phyloP scores from a whole-genome alignment of 2,329 filamentous ascomycete genomes.

The Aspergillus caelatus region DNA sequence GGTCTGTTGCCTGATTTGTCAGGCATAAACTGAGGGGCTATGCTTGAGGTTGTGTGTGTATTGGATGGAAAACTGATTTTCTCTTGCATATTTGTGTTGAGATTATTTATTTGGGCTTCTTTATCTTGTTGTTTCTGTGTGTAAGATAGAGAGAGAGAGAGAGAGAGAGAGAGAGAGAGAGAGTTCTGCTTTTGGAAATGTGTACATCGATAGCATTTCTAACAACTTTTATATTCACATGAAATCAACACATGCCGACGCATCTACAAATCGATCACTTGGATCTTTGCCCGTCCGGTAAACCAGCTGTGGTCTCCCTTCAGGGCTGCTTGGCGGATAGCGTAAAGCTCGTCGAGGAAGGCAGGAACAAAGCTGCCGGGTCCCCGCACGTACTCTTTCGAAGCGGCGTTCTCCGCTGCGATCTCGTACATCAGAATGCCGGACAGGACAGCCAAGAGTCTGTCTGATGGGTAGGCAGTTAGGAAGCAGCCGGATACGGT shows the following conservation, averaged over 20 bases:
- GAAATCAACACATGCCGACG: neutral
- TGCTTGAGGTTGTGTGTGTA: neutral
- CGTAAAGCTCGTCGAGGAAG: conserved; percentile 73
- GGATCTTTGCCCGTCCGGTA: conserved; percentile 39
- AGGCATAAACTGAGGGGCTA: conserved; percentile 3
- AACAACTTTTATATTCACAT: neutral
- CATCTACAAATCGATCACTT: conserved; percentile 31
- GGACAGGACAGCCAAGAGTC: conserved; percentile 72
- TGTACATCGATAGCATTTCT: neutral
- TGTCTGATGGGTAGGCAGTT: conserved; percentile 64
- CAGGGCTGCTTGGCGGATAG: conserved; percentile 38
- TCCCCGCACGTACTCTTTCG: conserved; percentile 66
- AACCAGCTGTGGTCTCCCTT: conserved; percentile 40
- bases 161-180: neutral
- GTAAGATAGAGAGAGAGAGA: neutral
- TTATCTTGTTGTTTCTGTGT: neutral
- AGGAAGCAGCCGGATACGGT: conserved; percentile 77
- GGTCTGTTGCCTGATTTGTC: conserved; percentile 12
- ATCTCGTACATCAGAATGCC: conserved; percentile 78
- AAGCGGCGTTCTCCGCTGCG: conserved; percentile 69
- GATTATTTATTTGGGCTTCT: neutral
- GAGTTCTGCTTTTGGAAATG: neutral
- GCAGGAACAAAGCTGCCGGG: conserved; percentile 85
- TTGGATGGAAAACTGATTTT: neutral
- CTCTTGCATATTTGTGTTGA: neutral